phyloP scores from a whole-genome alignment of 2,329 filamentous ascomycete genomes.

The Xylariaceae sp. region DNA sequence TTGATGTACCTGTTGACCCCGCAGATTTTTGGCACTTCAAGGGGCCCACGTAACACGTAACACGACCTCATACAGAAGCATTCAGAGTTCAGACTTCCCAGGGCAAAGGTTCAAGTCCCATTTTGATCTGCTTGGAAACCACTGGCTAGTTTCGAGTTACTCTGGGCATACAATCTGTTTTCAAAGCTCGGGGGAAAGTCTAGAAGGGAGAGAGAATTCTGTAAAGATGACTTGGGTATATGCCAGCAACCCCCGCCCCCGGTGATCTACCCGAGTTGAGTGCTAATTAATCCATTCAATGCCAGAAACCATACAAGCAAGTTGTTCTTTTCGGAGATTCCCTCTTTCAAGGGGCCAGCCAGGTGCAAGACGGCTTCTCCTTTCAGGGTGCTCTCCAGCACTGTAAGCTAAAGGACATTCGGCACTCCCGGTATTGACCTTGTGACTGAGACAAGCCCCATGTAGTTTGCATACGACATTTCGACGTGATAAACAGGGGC shows the following conservation, averaged over 20 bases:
- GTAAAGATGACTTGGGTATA: conserved; percentile 14
- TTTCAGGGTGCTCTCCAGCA: conserved; percentile 67
- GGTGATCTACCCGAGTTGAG: background rate
- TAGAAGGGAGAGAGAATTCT: no score
- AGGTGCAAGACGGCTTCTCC: conserved; percentile 61
- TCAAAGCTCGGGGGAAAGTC: no score
- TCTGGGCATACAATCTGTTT: no score
- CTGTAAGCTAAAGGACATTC: conserved; percentile 43
- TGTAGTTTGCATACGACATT: conserved; percentile 65
- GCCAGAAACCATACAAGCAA: conserved; percentile 58
- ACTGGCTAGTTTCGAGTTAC: no score
- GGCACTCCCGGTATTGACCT: background rate
- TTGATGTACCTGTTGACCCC: no score
- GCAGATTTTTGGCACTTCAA: no score
- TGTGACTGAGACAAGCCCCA: conserved; percentile 8
- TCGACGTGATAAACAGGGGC: conserved; percentile 86
- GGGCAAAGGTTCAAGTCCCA: no score
- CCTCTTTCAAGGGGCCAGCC: conserved; percentile 65
- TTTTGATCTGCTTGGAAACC: no score
- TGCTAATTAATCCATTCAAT: conserved; percentile 5
- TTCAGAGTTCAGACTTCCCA: no score
- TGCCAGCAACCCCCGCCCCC: no score
- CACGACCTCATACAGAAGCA: no score
- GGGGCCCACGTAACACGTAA: no score
- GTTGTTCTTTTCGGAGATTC: conserved; percentile 87